phyloP scores from a whole-genome alignment of 306 rosid genomes.

The Trichosanthes cucumerina region DNA sequence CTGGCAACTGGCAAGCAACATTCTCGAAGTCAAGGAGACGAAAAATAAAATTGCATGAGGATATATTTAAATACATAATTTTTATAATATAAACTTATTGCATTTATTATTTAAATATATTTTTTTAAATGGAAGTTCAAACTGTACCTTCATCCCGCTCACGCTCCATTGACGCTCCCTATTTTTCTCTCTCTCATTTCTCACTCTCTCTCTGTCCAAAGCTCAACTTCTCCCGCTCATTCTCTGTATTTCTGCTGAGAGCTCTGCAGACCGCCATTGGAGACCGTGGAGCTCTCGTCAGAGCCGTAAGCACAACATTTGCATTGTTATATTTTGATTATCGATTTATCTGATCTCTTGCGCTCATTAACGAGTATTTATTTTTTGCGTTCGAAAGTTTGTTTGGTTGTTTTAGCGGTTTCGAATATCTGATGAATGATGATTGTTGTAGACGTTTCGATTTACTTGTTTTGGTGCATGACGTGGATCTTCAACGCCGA shows the following conservation, averaged over 20 bases:
- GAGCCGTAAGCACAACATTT: slow-evolving; percentile 22
- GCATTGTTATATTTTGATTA: not conserved
- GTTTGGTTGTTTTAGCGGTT: slow-evolving; percentile 7
- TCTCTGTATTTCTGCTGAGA: not conserved
- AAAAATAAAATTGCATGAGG: not conserved
- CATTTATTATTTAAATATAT: not conserved
- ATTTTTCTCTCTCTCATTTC: slow-evolving; percentile 5
- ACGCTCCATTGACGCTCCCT: slow-evolving; percentile 17
- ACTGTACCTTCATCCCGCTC: slow-evolving; percentile 58
- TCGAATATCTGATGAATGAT: not conserved
- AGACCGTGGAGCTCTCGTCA: slow-evolving; percentile 28
- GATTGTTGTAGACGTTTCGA: slow-evolving; percentile 12
- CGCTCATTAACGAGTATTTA: not conserved
- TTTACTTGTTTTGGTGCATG: slow-evolving; percentile 13
- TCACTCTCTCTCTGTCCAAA: not conserved
- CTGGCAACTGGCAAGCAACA: not conserved
- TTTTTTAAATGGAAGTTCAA: slow-evolving; percentile 41
- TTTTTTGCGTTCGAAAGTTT: slow-evolving; percentile 3
- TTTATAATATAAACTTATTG: not conserved
- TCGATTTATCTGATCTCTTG: not conserved
- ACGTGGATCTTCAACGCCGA: slow-evolving; percentile 23
- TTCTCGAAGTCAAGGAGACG: not conserved
- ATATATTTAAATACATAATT: not conserved
- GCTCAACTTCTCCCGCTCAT: not conserved
- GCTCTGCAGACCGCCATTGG: slow-evolving; percentile 17